Evolutionary conservation across 306 rosid genomes (phyloP), one percentile per base, ranked within the genome.

Genomic region (Rubus idaeus): DNA sequence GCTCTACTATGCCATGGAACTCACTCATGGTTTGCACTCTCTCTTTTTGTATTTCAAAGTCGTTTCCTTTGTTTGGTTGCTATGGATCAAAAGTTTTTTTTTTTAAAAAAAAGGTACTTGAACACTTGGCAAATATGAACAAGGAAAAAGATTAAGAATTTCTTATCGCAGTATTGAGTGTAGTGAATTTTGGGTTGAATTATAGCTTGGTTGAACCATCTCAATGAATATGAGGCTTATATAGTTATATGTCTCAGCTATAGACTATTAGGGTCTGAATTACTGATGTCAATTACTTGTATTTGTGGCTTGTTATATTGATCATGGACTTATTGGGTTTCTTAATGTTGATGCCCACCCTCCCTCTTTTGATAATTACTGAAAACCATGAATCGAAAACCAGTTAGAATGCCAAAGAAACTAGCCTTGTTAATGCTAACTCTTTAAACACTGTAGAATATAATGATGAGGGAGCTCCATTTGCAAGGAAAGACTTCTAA

Each of bases 401-500:
- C 13, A 23, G 68, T 68, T 40, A 42, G 35, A 62, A 42, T 56
- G 13, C 41, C 2, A 3, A 57, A 73, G 18, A 49, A 30, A 45
- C n/a, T 9, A 4, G 45, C 12, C 45, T 74, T 46, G 69, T 17
- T 74, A 60, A 45, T 74, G 12, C 10, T 44, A 14, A 44, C 10
- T 23, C 3, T 30, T 58, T 46, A 47, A 71, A 16, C 68, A 10
- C 3, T 42, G 49, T 60, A 89, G 94, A 91, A 91, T 64, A 80
- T 78, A 68, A 87, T 91, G 88, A 79, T 83, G 92, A 78, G 58
- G 81, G 91, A 91, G 66, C 91, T 91, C 35, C 93, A 93, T 75
- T 85, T 90, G 10, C 84, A 64, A 75, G 92, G 97, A n/a, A 79
- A 85, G 39, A 85, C 86, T 37, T 10, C 52, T 2, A 14, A 62